These are phyloP conservation scores for Hanseniaspora thailandica DNA, from an alignment of 805 yeast genomes.

Conservation along the genomic window DNA sequence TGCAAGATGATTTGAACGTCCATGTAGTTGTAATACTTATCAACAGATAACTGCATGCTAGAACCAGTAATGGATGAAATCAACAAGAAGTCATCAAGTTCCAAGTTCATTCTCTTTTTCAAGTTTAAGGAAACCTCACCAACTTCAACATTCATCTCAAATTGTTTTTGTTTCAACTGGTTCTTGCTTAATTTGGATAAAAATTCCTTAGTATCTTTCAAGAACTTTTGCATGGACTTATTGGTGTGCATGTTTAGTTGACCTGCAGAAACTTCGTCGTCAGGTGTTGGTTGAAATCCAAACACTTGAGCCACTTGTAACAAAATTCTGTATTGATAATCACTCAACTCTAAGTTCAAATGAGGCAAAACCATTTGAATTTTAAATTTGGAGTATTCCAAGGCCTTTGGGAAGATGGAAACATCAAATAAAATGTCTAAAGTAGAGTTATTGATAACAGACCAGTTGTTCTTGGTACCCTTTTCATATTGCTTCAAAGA, in stretches of 20 bases:
- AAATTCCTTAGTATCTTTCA: slow-evolving; percentile 18
- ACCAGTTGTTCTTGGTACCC: slow-evolving; percentile 29
- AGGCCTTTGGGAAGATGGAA: slow-evolving; percentile 74
- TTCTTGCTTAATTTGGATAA: slow-evolving; percentile 34
- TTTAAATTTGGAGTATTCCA: slow-evolving; percentile 57
- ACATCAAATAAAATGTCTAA: slow-evolving; percentile 65
- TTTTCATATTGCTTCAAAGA: slow-evolving; percentile 44
- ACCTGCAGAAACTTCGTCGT: slow-evolving; percentile 26
- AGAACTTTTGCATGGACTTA: slow-evolving; percentile 20
- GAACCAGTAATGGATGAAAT: slow-evolving; percentile 66
- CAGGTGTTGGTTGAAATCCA: slow-evolving; percentile 36
- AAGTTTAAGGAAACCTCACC: slow-evolving; percentile 51
- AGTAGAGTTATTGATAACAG: slow-evolving; percentile 64
- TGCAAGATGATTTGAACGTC: slow-evolving; percentile 51
- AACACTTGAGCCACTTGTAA: slow-evolving; percentile 58
- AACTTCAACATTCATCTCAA: slow-evolving; percentile 65
- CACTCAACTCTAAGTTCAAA: slow-evolving; percentile 63
- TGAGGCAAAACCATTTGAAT: slow-evolving; percentile 68
- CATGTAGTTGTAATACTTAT: slow-evolving; percentile 49
- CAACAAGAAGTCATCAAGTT: slow-evolving; percentile 49
- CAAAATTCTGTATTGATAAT: slow-evolving; percentile 78
- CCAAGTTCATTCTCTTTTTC: slow-evolving; percentile 53
- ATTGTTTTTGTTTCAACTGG: slow-evolving; percentile 45
- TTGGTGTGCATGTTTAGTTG: slow-evolving; percentile 14
- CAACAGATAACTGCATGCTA: slow-evolving; percentile 46